Percentiles rank a stretch among this genome's conserved stretches.
phyloP scores from a whole-genome alignment of 768 basidiomycete species.

The Mycena venus region DNA sequence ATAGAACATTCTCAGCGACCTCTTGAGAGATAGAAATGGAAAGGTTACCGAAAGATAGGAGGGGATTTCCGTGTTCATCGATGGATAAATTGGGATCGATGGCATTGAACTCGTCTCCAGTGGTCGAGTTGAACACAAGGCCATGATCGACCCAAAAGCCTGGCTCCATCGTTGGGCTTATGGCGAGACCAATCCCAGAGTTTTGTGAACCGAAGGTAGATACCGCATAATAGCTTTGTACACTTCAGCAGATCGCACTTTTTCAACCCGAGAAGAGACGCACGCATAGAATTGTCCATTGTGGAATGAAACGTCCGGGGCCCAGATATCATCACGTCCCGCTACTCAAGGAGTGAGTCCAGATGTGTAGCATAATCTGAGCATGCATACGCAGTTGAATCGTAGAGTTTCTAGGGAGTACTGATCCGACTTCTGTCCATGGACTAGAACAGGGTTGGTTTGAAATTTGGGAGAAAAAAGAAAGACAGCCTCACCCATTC shows the following conservation, averaged over 20 bases:
- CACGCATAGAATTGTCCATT: constrained; percentile 18
- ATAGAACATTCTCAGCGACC: neutral
- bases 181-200: constrained; percentile 27
- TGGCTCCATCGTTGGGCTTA: constrained; percentile 21
- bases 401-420: constrained; percentile 22
- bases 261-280: neutral
- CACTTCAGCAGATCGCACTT: too few species aligned
- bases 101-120: constrained; percentile 28
- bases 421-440: constrained; percentile 23
- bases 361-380: neutral
- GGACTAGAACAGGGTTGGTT: neutral
- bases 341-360: neutral
- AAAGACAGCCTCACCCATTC: neutral
- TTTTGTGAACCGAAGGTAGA: constrained; percentile 28
- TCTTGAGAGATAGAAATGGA: neutral
- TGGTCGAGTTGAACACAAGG: constrained; percentile 22
- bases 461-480: neutral
- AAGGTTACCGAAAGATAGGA: constrained; percentile 12
- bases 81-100: constrained; percentile 27
- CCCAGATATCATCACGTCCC: constrained; percentile 29
- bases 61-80: constrained; percentile 20
- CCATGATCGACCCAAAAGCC: constrained; percentile 29
- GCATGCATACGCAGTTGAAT: constrained; percentile 24
- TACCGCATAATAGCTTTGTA: constrained; percentile 28
- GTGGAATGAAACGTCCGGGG: constrained; percentile 28